Evolutionary conservation across 257 asterid species (phyloP), one percentile per base, ranked within the genome.

Genomic region (Parsonsia alboflavescens): DNA sequence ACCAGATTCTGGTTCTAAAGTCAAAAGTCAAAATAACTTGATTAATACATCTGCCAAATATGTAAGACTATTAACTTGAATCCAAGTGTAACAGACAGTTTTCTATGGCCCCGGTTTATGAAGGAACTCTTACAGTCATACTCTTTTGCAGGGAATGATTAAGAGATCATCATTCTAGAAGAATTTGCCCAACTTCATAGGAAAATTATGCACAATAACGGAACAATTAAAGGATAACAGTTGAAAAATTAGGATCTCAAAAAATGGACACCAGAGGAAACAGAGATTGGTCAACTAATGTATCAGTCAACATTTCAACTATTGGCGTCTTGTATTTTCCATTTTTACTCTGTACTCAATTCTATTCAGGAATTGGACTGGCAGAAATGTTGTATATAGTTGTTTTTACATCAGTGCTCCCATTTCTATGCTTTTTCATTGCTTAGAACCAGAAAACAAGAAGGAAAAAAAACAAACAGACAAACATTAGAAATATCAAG

Each of bases 1-100:
- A 42, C 82, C 88, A 80, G 84, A 56, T 79, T 95, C 98, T 12
- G 85, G 79, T 80, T 95, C 99, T 95, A 88, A 80, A 79, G 58
- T 58, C 46, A 53, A 78, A 68, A 67, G 57, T 30, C 17, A 56
- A 68, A 63, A 61, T 75, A 44, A 62, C 74, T 24, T 68, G 45
- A 68, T 77, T 71, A 82, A 49, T 26, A n/a, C 66, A 22, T 50
- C 44, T 12, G 36, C 13, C 3, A 33, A 33, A 33, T 0, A 24
- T 58, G 58, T n/a, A 24, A 57, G 9, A 41, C 16, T 28, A 10
- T 64, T 7, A 4, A 16, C 6, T 6, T 64, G 28, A 33, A 39
- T 39, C 22, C 24, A 52, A n/a, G 9, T 17, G 6, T 52, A 58
- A 7, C n/a, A 33, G 13, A 36, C 24, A 21, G 52, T 63, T 17